Conservation (phyloP, 495 filamentous ascomycete genomes). For the Neurospora sublineolata region DNA sequence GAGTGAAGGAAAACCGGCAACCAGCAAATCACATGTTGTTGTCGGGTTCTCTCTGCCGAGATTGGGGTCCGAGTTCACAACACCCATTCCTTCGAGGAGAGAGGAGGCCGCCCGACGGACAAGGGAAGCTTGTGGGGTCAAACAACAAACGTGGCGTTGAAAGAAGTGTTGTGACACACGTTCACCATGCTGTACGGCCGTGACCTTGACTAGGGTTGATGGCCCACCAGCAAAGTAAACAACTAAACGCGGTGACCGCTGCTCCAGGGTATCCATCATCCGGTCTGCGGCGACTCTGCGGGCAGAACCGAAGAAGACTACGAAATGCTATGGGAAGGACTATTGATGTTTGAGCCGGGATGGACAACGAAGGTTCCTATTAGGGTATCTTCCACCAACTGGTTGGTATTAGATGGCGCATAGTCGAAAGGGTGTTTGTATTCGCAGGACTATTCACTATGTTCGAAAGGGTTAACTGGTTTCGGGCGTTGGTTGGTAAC, state of each 20-base stretch:
- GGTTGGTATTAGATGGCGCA: not conserved
- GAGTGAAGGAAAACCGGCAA: conserved; percentile 44
- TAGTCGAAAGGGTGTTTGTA: not conserved
- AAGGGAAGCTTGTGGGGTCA: not conserved
- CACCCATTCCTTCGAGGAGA: not conserved
- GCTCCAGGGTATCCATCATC: not conserved
- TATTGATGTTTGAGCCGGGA: not conserved
- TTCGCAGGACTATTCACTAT: not conserved
- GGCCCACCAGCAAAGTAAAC: not conserved
- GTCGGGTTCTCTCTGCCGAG: not conserved
- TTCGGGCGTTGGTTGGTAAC: not conserved
- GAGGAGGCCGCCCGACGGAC: not conserved
- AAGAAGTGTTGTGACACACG: not conserved
- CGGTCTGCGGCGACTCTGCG: not conserved
- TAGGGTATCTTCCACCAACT: not conserved
- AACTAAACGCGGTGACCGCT: not conserved
- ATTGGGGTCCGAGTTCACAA: not conserved
- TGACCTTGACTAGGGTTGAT: not conserved
- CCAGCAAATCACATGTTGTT: not conserved
- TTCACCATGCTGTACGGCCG: not conserved
- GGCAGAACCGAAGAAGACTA: not conserved
- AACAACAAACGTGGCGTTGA: not conserved
- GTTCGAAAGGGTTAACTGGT: not conserved
- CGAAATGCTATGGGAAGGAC: not conserved
- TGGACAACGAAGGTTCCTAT: not conserved